phyloP scores from a whole-genome alignment of 2,329 filamentous ascomycete genomes.

The Trichoderma sp. region DNA sequence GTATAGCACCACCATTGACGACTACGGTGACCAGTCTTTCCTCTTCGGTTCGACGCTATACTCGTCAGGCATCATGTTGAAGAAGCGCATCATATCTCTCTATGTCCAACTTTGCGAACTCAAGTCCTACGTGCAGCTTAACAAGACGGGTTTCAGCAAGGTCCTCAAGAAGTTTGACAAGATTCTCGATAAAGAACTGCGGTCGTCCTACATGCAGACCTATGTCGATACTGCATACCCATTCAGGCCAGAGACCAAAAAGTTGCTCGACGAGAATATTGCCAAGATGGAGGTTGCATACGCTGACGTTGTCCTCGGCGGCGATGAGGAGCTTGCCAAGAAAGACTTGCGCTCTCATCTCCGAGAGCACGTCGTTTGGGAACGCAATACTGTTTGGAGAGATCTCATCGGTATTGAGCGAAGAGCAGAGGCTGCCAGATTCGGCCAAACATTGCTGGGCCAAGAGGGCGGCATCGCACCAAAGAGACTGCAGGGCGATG shows the following conservation, averaged over 20 bases:
- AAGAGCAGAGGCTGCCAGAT: constrained; percentile 87
- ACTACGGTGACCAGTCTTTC: constrained; percentile 73
- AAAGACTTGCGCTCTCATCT: constrained; percentile 87
- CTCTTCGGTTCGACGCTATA: constrained; percentile 59
- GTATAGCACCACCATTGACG: constrained; percentile 68
- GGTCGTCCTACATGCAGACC: constrained; percentile 69
- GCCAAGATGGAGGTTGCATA: constrained; percentile 74
- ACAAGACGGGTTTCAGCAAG: constrained; percentile 94
- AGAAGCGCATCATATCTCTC: constrained; percentile 81
- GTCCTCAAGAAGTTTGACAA: constrained; percentile 99
- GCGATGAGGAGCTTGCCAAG: constrained; percentile 71
- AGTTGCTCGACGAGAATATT: constrained; percentile 68
- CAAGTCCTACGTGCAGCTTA: constrained; percentile 93
- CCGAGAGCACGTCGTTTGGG: constrained; percentile 96
- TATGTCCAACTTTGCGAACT: constrained; percentile 94
- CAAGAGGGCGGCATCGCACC: constrained; percentile 64
- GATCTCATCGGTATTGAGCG: constrained; percentile 98
- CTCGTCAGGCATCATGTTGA: constrained; percentile 75
- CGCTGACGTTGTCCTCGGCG: constrained; percentile 75
- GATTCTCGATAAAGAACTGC: constrained; percentile 79
- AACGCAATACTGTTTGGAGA: constrained; percentile 96
- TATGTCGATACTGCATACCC: constrained; percentile 76
- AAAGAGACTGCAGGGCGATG: constrained; percentile 79
- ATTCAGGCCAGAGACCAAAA: constrained; percentile 71
- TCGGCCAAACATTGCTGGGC: constrained; percentile 81